Evolutionary conservation across 176 grass and related monocot species (phyloP).

Genomic region (Elymus sibiricus): DNA sequence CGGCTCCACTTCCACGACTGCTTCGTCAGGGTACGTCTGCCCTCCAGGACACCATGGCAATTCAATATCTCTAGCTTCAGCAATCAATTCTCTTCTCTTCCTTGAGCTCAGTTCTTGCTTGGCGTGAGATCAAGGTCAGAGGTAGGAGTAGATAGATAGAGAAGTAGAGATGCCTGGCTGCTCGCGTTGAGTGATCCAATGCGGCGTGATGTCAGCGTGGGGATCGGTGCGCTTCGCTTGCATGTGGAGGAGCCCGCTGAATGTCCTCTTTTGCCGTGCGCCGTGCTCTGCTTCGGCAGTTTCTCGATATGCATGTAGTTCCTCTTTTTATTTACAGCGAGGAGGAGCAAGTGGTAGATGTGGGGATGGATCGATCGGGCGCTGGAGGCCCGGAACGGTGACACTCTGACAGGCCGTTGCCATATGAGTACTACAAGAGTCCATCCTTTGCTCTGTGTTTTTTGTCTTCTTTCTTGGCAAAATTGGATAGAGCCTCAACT

Average conservation of each 20-base stretch:
- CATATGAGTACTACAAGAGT: not conserved
- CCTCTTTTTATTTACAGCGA: not conserved
- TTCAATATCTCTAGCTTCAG: not conserved
- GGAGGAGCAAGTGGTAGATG: not conserved
- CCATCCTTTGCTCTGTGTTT: too few relatives aligned
- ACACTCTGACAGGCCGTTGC: not conserved
- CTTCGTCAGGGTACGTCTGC: constrained; percentile 59
- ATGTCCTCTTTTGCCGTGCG: constrained; percentile 1
- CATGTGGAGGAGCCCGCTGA: constrained; percentile 8
- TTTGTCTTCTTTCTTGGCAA: not conserved
- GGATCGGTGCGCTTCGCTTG: constrained; percentile 3
- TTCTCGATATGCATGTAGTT: too few relatives aligned
- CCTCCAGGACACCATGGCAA: not conserved
- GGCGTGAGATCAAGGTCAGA: not conserved
- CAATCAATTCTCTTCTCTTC: not conserved
- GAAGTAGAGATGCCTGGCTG: not conserved
- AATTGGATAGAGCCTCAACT: not conserved
- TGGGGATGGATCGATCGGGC: not conserved
- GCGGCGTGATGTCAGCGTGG: not conserved
- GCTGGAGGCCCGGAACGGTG: not conserved
- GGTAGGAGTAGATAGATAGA: not conserved
- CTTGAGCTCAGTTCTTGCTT: not conserved
- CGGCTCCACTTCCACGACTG: constrained; percentile 91
- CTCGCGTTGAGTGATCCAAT: constrained; percentile 21
- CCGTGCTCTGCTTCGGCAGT: constrained; percentile 1